Evolutionary conservation across 495 filamentous ascomycete species (phyloP), one percentile per base, ranked within the genome.

Genomic region (Immersiella caudata): DNA sequence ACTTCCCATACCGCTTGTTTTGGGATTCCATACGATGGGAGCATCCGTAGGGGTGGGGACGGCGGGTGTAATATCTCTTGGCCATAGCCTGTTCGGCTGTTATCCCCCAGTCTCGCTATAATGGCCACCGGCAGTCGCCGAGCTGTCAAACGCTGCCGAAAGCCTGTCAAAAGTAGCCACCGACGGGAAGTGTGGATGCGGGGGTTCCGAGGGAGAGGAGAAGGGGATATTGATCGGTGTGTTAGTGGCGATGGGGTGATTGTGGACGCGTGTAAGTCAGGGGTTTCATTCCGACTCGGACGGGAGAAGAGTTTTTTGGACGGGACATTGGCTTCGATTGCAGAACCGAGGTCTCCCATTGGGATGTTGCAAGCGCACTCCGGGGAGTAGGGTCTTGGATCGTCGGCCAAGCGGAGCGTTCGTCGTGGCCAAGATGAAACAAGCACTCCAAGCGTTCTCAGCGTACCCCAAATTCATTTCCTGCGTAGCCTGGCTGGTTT

Each of bases 221-320:
- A 12, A 46, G 14, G 29, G 29, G 29, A 33, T 33, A 46, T 46
- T 46, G 11, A 18, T 46, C 11, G 9, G 40, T 4, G 11, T 2
- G 11, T 2, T 2, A 18, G 40, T 46, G 40, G 40, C 16, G 14
- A 14, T 46, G 9, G 9, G 40, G 40, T 46, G 40, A 46, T 46
- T 46, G 40, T 46, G 40, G 40, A 46, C 40, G 40, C 40, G 40
- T 46, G 40, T 46, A 46, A 46, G 40, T 46, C 40, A 46, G 40
- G 40, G 40, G 40, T 46, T 18, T 4, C 40, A 12, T 46, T 14
- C 5, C 5, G 40, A 2, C 4, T 14, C 2, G 5, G 40, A 18
- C 40, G 40, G 40, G 40, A 46, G 40, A 46, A 46, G 40, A 18
- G 5, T 4, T 14, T 2, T 14, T 2, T 12, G 11, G 40, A 46